Percentiles rank a stretch among this genome's conserved stretches.
phyloP scores from a whole-genome alignment of 139 green algal species.

The Chlamydomonas incerta region DNA sequence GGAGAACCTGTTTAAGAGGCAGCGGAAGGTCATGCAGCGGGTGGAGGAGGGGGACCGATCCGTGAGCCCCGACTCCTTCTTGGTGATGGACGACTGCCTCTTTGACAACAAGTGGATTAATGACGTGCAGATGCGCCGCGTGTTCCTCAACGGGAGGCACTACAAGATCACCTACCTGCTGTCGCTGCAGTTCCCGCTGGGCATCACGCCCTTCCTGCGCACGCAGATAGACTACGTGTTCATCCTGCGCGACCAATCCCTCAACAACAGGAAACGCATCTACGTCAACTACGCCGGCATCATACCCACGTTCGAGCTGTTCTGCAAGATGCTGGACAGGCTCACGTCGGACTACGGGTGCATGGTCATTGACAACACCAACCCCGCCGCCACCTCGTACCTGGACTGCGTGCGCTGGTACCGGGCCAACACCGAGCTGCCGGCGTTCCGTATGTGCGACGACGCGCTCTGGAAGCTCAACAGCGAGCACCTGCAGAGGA shows the following conservation, averaged over 20 bases:
- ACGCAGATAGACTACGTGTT: conserved; percentile 48
- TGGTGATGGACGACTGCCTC: conserved; percentile 51
- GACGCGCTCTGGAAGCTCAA: no score
- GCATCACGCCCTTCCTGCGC: conserved; percentile 18
- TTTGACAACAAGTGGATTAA: conserved; percentile 29
- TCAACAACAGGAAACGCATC: conserved; percentile 42
- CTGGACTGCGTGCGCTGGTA: no score
- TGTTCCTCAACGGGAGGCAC: conserved; percentile 46
- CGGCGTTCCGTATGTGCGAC: no score
- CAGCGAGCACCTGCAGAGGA: no score
- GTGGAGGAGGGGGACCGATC: not conserved
- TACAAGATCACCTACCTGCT: conserved; percentile 41
- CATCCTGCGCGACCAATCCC: conserved; percentile 38
- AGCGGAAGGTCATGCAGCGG: not conserved
- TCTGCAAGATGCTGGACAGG: no score
- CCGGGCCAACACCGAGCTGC: no score
- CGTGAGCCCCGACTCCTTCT: no score
- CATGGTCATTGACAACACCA: no score
- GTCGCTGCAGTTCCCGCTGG: conserved; percentile 45
- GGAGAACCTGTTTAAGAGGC: conserved; percentile 40
- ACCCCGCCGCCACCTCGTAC: no score
- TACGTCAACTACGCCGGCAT: conserved; percentile 46
- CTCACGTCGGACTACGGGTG: no score
- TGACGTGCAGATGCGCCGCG: not conserved
- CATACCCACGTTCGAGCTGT: conserved; percentile 35